Evolutionary conservation across 2,329 filamentous ascomycete species (phyloP).

Genomic region (Fusarium kyushuense): DNA sequence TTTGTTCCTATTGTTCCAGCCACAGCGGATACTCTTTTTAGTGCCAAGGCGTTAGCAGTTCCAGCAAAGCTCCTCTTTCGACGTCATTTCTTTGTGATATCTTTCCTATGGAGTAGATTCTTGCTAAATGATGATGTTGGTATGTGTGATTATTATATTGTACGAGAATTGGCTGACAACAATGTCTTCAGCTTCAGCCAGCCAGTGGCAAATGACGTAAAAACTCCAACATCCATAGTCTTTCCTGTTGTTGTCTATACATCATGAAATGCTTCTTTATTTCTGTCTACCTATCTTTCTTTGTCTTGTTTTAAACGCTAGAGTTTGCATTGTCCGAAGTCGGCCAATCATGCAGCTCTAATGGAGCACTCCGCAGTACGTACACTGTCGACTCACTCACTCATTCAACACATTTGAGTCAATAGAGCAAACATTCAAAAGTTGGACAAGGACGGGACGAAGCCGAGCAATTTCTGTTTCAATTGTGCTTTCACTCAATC

Average conservation of each 20-base stretch:
- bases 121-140: neutral
- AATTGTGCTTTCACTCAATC: neutral
- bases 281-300: constrained; percentile 6
- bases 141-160: neutral
- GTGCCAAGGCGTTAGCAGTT: constrained; percentile 4
- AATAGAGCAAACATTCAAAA: constrained; percentile 39
- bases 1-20: constrained; percentile 16
- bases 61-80: constrained; percentile 12
- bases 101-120: neutral
- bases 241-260: neutral
- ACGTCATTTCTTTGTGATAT: constrained; percentile 18
- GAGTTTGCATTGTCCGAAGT: constrained; percentile 29
- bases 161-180: neutral
- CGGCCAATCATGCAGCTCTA: constrained; percentile 41
- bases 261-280: constrained; percentile 29
- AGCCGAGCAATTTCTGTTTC: constrained; percentile 13
- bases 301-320: constrained; percentile 4
- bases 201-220: neutral
- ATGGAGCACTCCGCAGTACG: constrained; percentile 40
- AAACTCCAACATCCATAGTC: neutral
- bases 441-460: constrained; percentile 28
- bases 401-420: constrained; percentile 40
- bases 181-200: neutral
- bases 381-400: constrained; percentile 19
- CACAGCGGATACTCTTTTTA: constrained; percentile 12